Percentiles rank a stretch among this genome's conserved stretches.
Conservation (phyloP, 2,329 filamentous ascomycete species). For the Rhynchosporium graminicola region DNA sequence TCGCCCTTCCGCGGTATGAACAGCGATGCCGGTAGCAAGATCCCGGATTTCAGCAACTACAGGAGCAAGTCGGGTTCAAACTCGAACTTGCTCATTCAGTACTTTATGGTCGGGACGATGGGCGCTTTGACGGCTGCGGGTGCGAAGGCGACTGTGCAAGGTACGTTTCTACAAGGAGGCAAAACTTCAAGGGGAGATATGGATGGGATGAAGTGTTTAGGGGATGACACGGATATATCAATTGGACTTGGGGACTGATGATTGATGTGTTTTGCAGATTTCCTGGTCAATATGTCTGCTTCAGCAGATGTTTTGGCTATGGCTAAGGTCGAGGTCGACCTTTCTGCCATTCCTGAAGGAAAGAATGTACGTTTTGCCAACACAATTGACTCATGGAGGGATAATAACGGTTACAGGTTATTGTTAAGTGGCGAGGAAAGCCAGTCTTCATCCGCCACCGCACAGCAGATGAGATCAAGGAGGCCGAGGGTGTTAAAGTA, state of each 20-base stretch:
- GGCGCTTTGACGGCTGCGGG: slow-evolving; percentile 89
- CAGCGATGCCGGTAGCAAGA: slow-evolving; percentile 59
- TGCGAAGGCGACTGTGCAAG: slow-evolving; percentile 97
- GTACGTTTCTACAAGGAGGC: slow-evolving; percentile 56
- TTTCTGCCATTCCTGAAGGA: slow-evolving; percentile 90
- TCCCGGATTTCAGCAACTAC: slow-evolving; percentile 91
- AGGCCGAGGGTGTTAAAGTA: slow-evolving; percentile 88
- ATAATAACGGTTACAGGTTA: slow-evolving; percentile 60
- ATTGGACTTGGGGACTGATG: slow-evolving; percentile 33
- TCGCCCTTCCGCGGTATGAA: slow-evolving; percentile 61
- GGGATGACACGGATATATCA: slow-evolving; percentile 11
- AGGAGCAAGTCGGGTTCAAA: slow-evolving; percentile 66
- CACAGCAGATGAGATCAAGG: slow-evolving; percentile 87
- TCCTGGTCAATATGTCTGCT: slow-evolving; percentile 99
- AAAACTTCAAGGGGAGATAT: slow-evolving; percentile 12
- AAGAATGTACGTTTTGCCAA: slow-evolving; percentile 78
- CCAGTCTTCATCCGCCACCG: slow-evolving; percentile 99
- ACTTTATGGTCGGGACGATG: slow-evolving; percentile 75
- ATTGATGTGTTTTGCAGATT: slow-evolving; percentile 62
- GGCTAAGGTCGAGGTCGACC: slow-evolving; percentile 98
- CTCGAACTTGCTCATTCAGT: slow-evolving; percentile 85
- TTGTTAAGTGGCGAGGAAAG: slow-evolving; percentile 99
- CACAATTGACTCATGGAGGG: slow-evolving; percentile 13
- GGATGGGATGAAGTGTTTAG: background rate
- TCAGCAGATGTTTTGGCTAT: slow-evolving; percentile 98